Percentiles rank a stretch among this genome's conserved stretches.
phyloP scores from a whole-genome alignment of 352 stramenopile genomes.

The Globisporangium yorkense region DNA sequence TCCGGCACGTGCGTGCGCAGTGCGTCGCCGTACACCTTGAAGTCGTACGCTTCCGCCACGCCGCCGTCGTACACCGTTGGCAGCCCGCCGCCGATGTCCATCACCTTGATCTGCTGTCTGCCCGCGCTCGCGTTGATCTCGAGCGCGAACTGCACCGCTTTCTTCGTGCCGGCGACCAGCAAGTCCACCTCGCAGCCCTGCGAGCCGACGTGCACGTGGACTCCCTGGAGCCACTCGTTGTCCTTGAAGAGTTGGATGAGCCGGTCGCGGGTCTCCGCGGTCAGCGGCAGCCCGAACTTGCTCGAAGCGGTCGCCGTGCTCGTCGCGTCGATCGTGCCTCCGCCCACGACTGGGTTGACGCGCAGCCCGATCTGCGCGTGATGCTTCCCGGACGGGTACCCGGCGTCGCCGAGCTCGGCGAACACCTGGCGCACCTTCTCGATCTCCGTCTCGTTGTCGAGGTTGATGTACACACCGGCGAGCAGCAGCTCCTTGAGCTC shows the following conservation, averaged over 20 bases:
- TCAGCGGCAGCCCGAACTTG: slow-evolving; percentile 90
- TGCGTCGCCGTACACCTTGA: slow-evolving; percentile 69
- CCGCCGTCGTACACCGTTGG: slow-evolving; percentile 84
- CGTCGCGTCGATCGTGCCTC: slow-evolving; percentile 77
- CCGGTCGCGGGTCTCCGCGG: slow-evolving; percentile 33
- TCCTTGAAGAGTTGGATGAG: slow-evolving; percentile 53
- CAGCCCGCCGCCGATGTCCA: slow-evolving; percentile 92
- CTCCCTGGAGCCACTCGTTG: slow-evolving; percentile 81
- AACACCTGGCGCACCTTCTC: slow-evolving; percentile 67
- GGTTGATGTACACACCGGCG: slow-evolving; percentile 86
- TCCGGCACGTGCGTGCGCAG: slow-evolving; percentile 67
- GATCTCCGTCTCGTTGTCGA: slow-evolving; percentile 91
- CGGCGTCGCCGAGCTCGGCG: slow-evolving; percentile 18
- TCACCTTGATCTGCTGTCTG: slow-evolving; percentile 53
- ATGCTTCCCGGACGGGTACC: slow-evolving; percentile 22
- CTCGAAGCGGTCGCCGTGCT: slow-evolving; percentile 86
- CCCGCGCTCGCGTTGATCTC: slow-evolving; percentile 65
- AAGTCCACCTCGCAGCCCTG: slow-evolving; percentile 84
- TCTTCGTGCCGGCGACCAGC: slow-evolving; percentile 70
- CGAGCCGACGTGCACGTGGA: slow-evolving; percentile 89
- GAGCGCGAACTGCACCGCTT: slow-evolving; percentile 66
- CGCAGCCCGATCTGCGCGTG: slow-evolving; percentile 76
- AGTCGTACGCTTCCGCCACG: slow-evolving; percentile 61
- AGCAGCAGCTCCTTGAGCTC: slow-evolving; percentile 80
- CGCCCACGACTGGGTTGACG: slow-evolving; percentile 90